Percentiles rank a stretch among this genome's conserved stretches.
These are phyloP conservation scores for Ogataea corticis DNA, from an alignment of 805 yeast species.

Conservation along the genomic window DNA sequence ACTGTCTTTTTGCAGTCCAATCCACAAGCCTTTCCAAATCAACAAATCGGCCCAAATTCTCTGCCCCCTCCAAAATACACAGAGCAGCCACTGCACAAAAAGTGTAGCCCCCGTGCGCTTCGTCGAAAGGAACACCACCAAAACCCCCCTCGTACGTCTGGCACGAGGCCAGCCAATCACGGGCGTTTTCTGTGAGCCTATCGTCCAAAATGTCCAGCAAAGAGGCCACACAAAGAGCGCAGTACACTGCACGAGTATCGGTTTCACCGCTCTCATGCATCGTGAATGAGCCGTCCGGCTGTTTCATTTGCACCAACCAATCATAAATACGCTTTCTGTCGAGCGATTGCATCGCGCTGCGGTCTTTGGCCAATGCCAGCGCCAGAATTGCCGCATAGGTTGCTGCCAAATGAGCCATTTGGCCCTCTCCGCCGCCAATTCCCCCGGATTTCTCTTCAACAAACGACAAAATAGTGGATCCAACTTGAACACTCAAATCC, in stretches of 20 bases:
- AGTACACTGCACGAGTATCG: conserved; percentile 84
- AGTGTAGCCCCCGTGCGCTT: conserved; percentile 97
- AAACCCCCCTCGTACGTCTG: conserved; percentile 97
- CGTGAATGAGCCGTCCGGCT: conserved; percentile 69
- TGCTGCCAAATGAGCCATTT: conserved; percentile 81
- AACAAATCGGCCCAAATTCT: conserved; percentile 27
- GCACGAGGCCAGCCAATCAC: conserved; percentile 63
- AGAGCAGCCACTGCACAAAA: conserved; percentile 80
- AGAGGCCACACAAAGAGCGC: conserved; percentile 75
- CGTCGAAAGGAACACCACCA: conserved; percentile 78
- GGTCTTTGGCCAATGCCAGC: conserved; percentile 50
- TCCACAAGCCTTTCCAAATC: conserved; percentile 51
- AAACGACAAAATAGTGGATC: conserved; percentile 32
- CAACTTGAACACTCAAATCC: conserved; percentile 24
- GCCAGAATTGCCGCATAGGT: conserved; percentile 76
- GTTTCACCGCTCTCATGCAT: conserved; percentile 80
- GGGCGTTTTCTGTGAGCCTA: conserved; percentile 53
- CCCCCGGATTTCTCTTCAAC: conserved; percentile 53
- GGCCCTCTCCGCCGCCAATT: conserved; percentile 83
- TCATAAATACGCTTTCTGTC: conserved; percentile 48
- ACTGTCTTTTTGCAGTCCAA: conserved; percentile 78
- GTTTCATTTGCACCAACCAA: conserved; percentile 71
- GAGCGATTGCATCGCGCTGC: conserved; percentile 41
- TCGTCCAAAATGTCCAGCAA: conserved; percentile 63
- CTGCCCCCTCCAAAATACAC: conserved; percentile 43